These are phyloP conservation scores for Alternaria sp. DNA, from an alignment of 2,329 filamentous ascomycete species.

Conservation along the genomic window DNA sequence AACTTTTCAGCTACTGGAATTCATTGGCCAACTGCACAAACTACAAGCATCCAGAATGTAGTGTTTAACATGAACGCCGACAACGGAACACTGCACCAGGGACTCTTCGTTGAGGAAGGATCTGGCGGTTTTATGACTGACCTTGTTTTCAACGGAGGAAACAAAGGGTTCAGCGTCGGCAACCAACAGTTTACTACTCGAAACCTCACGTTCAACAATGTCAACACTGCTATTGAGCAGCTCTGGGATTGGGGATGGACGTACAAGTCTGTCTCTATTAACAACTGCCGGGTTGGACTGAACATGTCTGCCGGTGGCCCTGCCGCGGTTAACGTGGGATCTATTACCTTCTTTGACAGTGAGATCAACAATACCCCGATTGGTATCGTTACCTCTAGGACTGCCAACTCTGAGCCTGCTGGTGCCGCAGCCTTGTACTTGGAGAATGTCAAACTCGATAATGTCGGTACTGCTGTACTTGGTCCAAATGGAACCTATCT, in stretches of 20 bases:
- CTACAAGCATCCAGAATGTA: conserved; percentile 56
- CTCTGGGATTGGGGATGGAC: conserved; percentile 70
- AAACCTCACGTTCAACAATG: conserved; percentile 62
- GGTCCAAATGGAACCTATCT: conserved; percentile 37
- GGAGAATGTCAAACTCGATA: conserved; percentile 66
- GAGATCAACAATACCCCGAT: conserved; percentile 59
- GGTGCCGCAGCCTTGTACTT: conserved; percentile 62
- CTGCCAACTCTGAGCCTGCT: conserved; percentile 52
- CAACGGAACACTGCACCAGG: conserved; percentile 57
- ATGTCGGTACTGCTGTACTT: conserved; percentile 51
- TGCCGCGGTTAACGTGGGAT: conserved; percentile 59
- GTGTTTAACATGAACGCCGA: conserved; percentile 54
- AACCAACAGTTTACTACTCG: conserved; percentile 65
- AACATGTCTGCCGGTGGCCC: conserved; percentile 55
- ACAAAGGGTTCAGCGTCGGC: conserved; percentile 52
- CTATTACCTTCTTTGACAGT: conserved; percentile 66
- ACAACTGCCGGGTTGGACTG: conserved; percentile 62
- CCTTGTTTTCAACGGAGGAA: conserved; percentile 55
- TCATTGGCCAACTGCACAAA: conserved; percentile 58
- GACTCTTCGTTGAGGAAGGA: conserved; percentile 55
- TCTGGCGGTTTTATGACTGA: conserved; percentile 59
- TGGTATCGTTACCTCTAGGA: conserved; percentile 60
- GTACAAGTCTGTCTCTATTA: conserved; percentile 60
- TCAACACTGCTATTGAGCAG: conserved; percentile 63
- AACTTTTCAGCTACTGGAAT: conserved; percentile 56